Evolutionary conservation across 2,329 filamentous ascomycete genomes (phyloP).

Genomic region (Cladosporium sp.): DNA sequence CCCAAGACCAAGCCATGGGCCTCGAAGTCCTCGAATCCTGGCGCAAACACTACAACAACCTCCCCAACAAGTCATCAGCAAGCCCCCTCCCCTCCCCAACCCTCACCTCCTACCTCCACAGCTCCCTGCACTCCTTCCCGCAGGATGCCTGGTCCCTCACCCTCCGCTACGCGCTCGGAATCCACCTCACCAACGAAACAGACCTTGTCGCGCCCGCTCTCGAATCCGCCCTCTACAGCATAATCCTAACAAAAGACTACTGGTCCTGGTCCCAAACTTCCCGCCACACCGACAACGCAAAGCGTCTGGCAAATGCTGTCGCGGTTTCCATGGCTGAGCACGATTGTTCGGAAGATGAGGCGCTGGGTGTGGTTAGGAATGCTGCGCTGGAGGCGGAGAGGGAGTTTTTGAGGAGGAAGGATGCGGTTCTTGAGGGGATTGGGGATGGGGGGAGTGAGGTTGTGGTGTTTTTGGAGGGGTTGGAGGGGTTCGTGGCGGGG

Average conservation of each 20-base stretch:
- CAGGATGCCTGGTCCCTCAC: neutral
- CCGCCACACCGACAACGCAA: neutral
- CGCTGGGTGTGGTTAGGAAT: neutral
- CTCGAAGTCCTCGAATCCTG: slow-evolving; percentile 1
- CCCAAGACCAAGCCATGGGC: neutral
- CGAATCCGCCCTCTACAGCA: neutral
- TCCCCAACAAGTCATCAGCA: neutral
- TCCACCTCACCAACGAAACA: neutral
- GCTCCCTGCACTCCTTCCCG: neutral
- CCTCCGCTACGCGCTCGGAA: slow-evolving; percentile 1
- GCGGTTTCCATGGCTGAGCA: slow-evolving; percentile 1
- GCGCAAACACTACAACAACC: neutral
- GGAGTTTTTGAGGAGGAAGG: neutral
- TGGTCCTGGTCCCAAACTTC: neutral
- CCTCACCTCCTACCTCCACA: neutral
- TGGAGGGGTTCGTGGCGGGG: slow-evolving; percentile 6
- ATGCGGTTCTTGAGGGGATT: neutral
- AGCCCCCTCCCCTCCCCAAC: neutral
- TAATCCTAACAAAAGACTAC: slow-evolving; percentile 2
- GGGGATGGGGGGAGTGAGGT: neutral
- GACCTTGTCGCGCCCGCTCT: neutral
- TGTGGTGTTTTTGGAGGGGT: neutral
- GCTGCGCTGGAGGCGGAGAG: neutral
- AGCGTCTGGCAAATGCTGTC: neutral
- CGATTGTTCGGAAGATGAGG: neutral